phyloP scores from a whole-genome alignment of 805 yeast species.

The Lachancea dasiensis region DNA sequence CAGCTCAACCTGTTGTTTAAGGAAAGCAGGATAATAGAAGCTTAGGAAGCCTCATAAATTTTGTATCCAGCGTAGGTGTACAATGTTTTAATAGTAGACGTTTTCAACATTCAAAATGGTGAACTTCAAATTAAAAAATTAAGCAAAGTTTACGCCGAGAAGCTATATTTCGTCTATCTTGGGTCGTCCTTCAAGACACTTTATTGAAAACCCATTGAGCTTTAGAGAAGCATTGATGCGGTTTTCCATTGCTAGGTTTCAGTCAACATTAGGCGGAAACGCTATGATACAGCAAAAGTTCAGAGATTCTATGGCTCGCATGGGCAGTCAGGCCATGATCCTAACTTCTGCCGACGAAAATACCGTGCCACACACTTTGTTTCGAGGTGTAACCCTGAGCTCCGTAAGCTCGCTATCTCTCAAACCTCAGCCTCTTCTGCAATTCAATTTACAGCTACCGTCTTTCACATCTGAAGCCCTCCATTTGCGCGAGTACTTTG shows the following conservation, averaged over 20 bases:
- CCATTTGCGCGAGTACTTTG: constrained; percentile 53
- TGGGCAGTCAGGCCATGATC: constrained; percentile 52
- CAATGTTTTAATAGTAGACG: too few relatives aligned
- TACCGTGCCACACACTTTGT: constrained; percentile 16
- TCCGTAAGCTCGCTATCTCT: constrained; percentile 80
- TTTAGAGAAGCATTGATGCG: too few relatives aligned
- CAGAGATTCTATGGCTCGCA: constrained; percentile 40
- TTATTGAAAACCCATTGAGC: too few relatives aligned
- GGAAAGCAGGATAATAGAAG: too few relatives aligned
- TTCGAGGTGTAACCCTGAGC: constrained; percentile 72
- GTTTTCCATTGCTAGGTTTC: constrained; percentile 10
- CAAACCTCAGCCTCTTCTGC: constrained; percentile 69
- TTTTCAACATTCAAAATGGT: too few relatives aligned
- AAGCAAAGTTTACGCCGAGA: too few relatives aligned
- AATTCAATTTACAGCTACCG: constrained; percentile 83
- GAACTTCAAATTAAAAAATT: too few relatives aligned
- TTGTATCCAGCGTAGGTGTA: too few relatives aligned
- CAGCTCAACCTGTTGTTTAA: too few relatives aligned
- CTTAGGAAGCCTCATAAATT: too few relatives aligned
- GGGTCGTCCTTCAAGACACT: too few relatives aligned
- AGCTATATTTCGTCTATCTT: too few relatives aligned
- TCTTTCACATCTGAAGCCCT: constrained; percentile 69
- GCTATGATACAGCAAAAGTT: constrained; percentile 23
- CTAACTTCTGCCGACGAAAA: constrained; percentile 44
- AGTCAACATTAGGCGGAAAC: constrained; percentile 13